These are phyloP conservation scores for Zygoascus hellenicus DNA, from an alignment of 1,139 yeast genomes.

Conservation along the genomic window DNA sequence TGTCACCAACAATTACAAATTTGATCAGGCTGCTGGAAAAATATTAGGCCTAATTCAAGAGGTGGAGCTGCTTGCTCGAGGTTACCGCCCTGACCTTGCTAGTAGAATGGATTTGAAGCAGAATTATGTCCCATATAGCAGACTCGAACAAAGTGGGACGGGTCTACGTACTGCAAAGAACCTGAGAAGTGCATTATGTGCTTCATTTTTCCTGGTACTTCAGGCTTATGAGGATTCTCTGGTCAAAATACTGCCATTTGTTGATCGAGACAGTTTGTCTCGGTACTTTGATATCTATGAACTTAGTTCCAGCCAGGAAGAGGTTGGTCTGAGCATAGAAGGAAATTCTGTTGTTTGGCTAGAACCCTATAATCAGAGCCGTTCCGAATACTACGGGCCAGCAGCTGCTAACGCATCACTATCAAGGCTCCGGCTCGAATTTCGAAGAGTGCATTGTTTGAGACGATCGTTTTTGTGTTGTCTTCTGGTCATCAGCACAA, in stretches of 20 bases:
- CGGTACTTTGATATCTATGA: constrained; percentile 42
- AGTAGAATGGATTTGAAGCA: constrained; percentile 4
- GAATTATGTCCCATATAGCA: constrained; percentile 15
- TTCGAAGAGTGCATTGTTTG: constrained; percentile 35
- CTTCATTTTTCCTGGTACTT: constrained; percentile 28
- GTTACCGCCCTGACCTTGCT: constrained; percentile 29
- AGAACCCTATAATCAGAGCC: constrained; percentile 12
- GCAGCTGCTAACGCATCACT: constrained; percentile 28
- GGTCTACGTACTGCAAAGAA: constrained; percentile 24
- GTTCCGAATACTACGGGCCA: constrained; percentile 23
- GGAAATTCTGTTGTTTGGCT: constrained; percentile 4
- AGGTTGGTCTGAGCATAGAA: constrained; percentile 9
- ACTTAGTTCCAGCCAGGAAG: constrained; percentile 11
- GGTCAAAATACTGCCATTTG: constrained; percentile 27
- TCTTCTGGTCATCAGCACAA: constrained; percentile 35
- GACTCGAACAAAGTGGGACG: constrained; percentile 15
- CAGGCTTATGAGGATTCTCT: constrained; percentile 28
- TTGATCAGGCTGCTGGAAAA: constrained; percentile 33
- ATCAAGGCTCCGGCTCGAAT: constrained; percentile 27
- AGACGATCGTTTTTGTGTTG: constrained; percentile 40
- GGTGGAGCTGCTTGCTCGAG: constrained; percentile 34
- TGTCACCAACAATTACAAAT: constrained; percentile 26
- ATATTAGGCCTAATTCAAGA: constrained; percentile 35
- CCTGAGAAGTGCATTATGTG: constrained; percentile 30
- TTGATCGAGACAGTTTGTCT: constrained; percentile 34